Conservation (phyloP, 768 basidiomycete genomes). For the Pisolithus sp. region DNA sequence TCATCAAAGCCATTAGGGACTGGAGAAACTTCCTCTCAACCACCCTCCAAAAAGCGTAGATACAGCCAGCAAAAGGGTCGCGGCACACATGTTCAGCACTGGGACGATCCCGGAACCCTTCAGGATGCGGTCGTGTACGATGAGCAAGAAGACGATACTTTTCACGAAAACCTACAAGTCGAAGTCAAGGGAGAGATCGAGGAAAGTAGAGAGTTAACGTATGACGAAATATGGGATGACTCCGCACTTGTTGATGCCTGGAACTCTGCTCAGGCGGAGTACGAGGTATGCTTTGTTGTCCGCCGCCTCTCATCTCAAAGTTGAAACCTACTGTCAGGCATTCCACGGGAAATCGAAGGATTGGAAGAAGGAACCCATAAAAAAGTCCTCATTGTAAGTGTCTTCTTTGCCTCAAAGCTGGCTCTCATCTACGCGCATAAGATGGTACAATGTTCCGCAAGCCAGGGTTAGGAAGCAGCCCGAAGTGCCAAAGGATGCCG, state of each 20-base stretch:
- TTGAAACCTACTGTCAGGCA: conserved; percentile 31
- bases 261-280: conserved; percentile 80
- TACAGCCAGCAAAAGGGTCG: conserved; percentile 20
- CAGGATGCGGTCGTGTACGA: conserved; percentile 26
- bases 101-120: conserved; percentile 35
- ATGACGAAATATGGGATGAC: conserved; percentile 83
- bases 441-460: conserved; percentile 72
- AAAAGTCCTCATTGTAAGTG: conserved; percentile 69
- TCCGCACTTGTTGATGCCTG: conserved; percentile 77
- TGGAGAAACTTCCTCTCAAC: conserved; percentile 9
- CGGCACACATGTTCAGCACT: conserved; percentile 30
- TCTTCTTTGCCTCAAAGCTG: neutral
- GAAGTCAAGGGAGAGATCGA: conserved; percentile 31
- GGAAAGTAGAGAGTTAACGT: conserved; percentile 58
- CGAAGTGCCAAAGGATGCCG: conserved; percentile 6
- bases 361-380: conserved; percentile 67
- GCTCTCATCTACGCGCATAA: conserved; percentile 19
- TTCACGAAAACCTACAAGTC: conserved; percentile 14
- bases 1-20: conserved; percentile 2
- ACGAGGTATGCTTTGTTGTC: conserved; percentile 41
- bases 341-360: conserved; percentile 59
- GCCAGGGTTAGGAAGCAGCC: conserved; percentile 5
- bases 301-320: neutral
- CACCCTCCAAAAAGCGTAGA: conserved; percentile 51
- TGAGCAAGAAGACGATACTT: conserved; percentile 13